Evolutionary conservation across 305 asterid genomes (phyloP).

Genomic region (Vinca major): DNA sequence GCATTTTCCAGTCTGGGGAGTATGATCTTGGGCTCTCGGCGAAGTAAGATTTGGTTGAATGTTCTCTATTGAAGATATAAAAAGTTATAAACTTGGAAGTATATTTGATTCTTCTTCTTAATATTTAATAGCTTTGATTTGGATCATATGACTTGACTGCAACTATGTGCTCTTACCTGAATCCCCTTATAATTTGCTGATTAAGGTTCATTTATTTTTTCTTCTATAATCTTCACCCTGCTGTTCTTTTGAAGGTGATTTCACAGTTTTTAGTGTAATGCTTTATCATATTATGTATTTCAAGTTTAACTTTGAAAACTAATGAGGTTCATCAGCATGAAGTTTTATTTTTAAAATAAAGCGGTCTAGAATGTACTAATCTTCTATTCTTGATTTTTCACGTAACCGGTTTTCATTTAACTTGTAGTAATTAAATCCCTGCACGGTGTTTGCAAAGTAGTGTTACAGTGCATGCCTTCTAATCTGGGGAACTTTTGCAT

Average conservation of each 20-base stretch:
- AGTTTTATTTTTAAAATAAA: background rate
- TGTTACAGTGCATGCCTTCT: background rate
- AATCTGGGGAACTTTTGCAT: background rate
- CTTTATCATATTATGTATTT: background rate
- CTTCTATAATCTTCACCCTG: background rate
- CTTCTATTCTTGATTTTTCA: background rate
- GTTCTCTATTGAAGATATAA: background rate
- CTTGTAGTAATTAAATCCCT: background rate
- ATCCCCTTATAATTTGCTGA: background rate
- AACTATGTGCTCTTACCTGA: background rate
- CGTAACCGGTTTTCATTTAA: background rate
- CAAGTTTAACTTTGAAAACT: background rate
- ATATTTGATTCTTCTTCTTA: background rate
- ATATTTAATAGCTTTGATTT: background rate
- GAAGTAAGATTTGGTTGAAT: slow-evolving; percentile 50
- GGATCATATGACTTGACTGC: background rate
- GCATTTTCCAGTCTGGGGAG: slow-evolving; percentile 74
- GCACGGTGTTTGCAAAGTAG: background rate
- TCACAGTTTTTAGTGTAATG: background rate
- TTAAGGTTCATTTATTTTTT: background rate
- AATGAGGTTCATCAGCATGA: background rate
- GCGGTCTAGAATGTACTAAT: background rate
- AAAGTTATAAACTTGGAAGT: background rate
- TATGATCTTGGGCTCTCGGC: slow-evolving; percentile 83
- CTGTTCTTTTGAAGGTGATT: background rate